Evolutionary conservation across 2,329 filamentous ascomycete genomes (phyloP).

Genomic region (Chaetomiaceae sp.): DNA sequence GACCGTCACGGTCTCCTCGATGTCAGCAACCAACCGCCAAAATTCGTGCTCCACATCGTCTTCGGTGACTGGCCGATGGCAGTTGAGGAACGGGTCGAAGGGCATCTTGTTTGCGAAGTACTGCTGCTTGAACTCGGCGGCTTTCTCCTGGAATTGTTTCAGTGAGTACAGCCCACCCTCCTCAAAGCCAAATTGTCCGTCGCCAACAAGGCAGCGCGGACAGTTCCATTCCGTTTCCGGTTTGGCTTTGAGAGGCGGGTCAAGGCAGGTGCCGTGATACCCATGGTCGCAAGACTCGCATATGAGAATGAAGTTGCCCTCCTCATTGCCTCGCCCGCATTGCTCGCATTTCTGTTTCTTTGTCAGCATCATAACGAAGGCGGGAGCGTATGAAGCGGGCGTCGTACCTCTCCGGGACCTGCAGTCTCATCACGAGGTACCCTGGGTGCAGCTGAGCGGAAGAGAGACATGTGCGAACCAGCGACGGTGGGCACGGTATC

Average conservation of each 20-base stretch:
- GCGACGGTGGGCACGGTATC: conserved; percentile 77
- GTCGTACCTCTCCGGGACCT: conserved; percentile 41
- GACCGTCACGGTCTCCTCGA: conserved; percentile 94
- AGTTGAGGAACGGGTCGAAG: conserved; percentile 78
- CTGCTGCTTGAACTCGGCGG: conserved; percentile 87
- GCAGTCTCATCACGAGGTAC: conserved; percentile 52
- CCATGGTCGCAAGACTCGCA: conserved; percentile 92
- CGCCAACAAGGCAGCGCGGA: conserved; percentile 88
- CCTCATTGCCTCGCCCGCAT: conserved; percentile 70
- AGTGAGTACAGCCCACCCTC: conserved; percentile 94
- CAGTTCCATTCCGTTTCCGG: conserved; percentile 95
- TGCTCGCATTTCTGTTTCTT: conserved; percentile 69
- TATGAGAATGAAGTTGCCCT: conserved; percentile 63
- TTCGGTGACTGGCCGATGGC: conserved; percentile 76
- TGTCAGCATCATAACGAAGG: conserved; percentile 3
- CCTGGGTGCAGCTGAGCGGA: conserved; percentile 73
- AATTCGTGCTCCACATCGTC: conserved; percentile 96
- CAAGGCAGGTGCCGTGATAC: conserved; percentile 82
- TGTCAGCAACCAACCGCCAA: conserved; percentile 88
- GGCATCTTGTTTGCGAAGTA: conserved; percentile 92
- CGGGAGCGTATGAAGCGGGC: neutral
- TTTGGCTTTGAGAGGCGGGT: conserved; percentile 72
- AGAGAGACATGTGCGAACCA: conserved; percentile 93
- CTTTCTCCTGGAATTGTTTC: conserved; percentile 93
- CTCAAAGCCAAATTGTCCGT: conserved; percentile 95